A percentile compares a stretch with the other conserved stretches of the same genome.
These are phyloP conservation scores for Lasiodiplodia hormozganensis DNA, from an alignment of 2,329 filamentous ascomycete genomes.

Conservation along the genomic window DNA sequence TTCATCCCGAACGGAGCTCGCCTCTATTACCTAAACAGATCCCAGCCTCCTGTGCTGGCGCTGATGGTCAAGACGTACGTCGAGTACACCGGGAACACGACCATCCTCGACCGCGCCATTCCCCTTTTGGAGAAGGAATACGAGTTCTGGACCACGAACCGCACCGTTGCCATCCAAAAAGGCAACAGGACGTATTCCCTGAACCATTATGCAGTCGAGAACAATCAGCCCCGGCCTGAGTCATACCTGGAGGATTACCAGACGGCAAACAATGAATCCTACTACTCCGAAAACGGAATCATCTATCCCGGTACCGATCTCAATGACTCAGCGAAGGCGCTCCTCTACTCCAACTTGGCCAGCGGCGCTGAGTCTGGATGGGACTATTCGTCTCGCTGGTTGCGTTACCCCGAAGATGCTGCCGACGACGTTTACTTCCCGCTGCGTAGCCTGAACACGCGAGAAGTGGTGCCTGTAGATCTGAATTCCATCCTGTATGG, in stretches of 20 bases:
- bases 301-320: constrained; percentile 64
- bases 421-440: constrained; percentile 69
- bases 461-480: constrained; percentile 67
- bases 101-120: constrained; percentile 65
- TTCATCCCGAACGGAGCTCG: constrained; percentile 74
- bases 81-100: constrained; percentile 69
- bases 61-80: constrained; percentile 72
- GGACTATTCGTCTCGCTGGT: constrained; percentile 69
- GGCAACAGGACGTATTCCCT: constrained; percentile 60
- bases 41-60: constrained; percentile 69
- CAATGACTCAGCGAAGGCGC: constrained; percentile 59
- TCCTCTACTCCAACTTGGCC: constrained; percentile 68
- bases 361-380: constrained; percentile 70
- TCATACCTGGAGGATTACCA: constrained; percentile 71
- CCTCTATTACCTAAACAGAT: constrained; percentile 71
- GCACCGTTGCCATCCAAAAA: constrained; percentile 61
- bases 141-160: constrained; percentile 67
- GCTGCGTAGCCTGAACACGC: constrained; percentile 67
- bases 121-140: constrained; percentile 70
- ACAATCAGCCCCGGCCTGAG: constrained; percentile 71
- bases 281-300: constrained; percentile 64
- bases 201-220: constrained; percentile 67
- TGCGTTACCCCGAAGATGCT: constrained; percentile 64
- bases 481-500: constrained; percentile 73
- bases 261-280: constrained; percentile 70